These are phyloP conservation scores for Lactuca saligna DNA, from an alignment of 129 eudicot species.

Conservation along the genomic window DNA sequence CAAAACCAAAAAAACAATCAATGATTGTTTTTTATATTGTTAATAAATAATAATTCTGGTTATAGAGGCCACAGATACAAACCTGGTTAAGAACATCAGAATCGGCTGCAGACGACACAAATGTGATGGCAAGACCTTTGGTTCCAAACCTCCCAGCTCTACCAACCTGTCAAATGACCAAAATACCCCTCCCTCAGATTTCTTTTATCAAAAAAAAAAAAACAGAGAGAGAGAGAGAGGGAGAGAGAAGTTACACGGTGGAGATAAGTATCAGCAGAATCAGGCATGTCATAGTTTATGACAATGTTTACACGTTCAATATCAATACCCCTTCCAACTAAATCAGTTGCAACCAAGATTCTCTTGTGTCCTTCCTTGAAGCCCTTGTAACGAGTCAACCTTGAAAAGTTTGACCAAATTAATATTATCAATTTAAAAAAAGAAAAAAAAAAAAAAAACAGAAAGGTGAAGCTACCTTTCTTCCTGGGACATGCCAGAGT, in stretches of 20 bases:
- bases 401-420: slow-evolving; percentile 31
- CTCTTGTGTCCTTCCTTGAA: slow-evolving; percentile 97
- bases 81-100: slow-evolving; percentile 97
- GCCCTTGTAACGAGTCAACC: slow-evolving; percentile 89
- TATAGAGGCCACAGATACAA: not conserved
- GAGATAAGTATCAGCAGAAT: slow-evolving; percentile 92
- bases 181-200: not conserved
- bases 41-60: not conserved
- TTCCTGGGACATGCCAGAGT: slow-evolving; percentile 98
- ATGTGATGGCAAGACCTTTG: slow-evolving; percentile 97
- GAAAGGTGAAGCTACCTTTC: slow-evolving; percentile 49
- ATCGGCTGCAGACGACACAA: slow-evolving; percentile 86
- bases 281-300: slow-evolving; percentile 96
- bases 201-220: not conserved
- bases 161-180: slow-evolving; percentile 60
- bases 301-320: slow-evolving; percentile 97
- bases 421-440: not conserved
- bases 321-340: slow-evolving; percentile 96
- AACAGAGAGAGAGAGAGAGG: not conserved
- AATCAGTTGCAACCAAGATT: slow-evolving; percentile 93
- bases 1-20: not conserved
- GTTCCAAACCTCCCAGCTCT: slow-evolving; percentile 98
- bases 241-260: slow-evolving; percentile 54
- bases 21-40: too few species aligned
- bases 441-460: not conserved